Evolutionary conservation across 345 rosid genomes (phyloP).

Genomic region (Eucalyptus tenuipes): DNA sequence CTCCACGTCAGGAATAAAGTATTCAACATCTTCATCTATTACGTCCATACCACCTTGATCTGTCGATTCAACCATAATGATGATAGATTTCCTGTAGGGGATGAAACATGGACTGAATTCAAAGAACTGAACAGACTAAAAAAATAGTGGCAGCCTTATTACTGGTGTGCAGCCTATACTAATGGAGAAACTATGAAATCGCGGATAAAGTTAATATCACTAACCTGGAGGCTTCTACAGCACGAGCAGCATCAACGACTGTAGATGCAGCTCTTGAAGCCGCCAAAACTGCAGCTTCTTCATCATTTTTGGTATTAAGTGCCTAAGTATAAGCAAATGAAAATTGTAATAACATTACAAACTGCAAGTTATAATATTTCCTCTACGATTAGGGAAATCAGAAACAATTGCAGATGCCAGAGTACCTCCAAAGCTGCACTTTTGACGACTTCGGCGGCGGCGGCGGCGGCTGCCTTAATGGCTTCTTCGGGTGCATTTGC

Average conservation of each 20-base stretch:
- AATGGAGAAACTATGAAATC: not conserved
- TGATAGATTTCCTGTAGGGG: slow-evolving; percentile 39
- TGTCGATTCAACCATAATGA: slow-evolving; percentile 20
- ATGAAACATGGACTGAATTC: not conserved
- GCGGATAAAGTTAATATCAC: not conserved
- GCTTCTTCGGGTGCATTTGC: slow-evolving; percentile 85
- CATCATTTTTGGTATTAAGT: slow-evolving; percentile 46
- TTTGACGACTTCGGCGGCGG: slow-evolving; percentile 95
- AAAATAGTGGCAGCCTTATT: not conserved
- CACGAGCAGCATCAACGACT: slow-evolving; percentile 81
- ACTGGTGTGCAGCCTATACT: not conserved
- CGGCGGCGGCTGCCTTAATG: slow-evolving; percentile 82
- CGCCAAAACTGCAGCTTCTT: slow-evolving; percentile 87
- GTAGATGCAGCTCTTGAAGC: slow-evolving; percentile 88
- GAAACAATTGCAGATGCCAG: not conserved
- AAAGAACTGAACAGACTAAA: not conserved
- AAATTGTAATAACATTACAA: not conserved
- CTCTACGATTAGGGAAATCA: not conserved
- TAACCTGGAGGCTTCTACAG: slow-evolving; percentile 74
- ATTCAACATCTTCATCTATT: slow-evolving; percentile 34
- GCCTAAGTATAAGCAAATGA: slow-evolving; percentile 27
- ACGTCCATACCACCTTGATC: slow-evolving; percentile 20
- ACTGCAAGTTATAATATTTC: not conserved
- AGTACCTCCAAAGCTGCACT: slow-evolving; percentile 81
- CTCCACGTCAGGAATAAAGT: slow-evolving; percentile 64